These are phyloP conservation scores for Talaromyces islandicus DNA, from an alignment of 2,329 filamentous ascomycete genomes.

Conservation along the genomic window DNA sequence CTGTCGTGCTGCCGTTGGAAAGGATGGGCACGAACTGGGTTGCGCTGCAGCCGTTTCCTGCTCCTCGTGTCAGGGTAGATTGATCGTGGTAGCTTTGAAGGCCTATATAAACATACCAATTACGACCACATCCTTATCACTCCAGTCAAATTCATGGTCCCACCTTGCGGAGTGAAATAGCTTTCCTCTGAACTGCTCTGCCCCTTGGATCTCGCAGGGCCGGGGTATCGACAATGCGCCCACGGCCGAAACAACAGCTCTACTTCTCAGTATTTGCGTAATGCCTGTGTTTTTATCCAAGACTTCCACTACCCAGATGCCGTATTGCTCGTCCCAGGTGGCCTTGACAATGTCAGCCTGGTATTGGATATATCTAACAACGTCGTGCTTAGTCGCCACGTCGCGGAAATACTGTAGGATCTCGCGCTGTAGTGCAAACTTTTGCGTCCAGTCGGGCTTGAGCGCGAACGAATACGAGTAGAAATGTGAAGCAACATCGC, in stretches of 20 bases:
- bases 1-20: slow-evolving; percentile 22
- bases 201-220: slow-evolving; percentile 23
- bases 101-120: slow-evolving; percentile 22
- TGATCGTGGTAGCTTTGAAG: background rate
- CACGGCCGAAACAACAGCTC: slow-evolving; percentile 25
- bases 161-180: slow-evolving; percentile 38
- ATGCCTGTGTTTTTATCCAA: slow-evolving; percentile 17
- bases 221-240: slow-evolving; percentile 23
- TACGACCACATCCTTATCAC: slow-evolving; percentile 32
- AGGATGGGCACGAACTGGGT: slow-evolving; percentile 45
- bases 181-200: slow-evolving; percentile 27
- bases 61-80: background rate
- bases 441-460: slow-evolving; percentile 35
- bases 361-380: slow-evolving; percentile 17
- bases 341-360: slow-evolving; percentile 16
- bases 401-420: slow-evolving; percentile 25
- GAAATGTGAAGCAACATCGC: slow-evolving; percentile 34
- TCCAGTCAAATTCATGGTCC: slow-evolving; percentile 35
- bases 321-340: slow-evolving; percentile 14
- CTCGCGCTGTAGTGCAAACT: slow-evolving; percentile 29
- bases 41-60: slow-evolving; percentile 43
- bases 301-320: slow-evolving; percentile 22
- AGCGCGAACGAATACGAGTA: slow-evolving; percentile 40
- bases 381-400: slow-evolving; percentile 16
- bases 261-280: slow-evolving; percentile 15